A percentile compares a stretch with the other conserved stretches of the same genome.
Evolutionary conservation across 768 basidiomycete genomes (phyloP).

Genomic region (Termitomyces sp.): DNA sequence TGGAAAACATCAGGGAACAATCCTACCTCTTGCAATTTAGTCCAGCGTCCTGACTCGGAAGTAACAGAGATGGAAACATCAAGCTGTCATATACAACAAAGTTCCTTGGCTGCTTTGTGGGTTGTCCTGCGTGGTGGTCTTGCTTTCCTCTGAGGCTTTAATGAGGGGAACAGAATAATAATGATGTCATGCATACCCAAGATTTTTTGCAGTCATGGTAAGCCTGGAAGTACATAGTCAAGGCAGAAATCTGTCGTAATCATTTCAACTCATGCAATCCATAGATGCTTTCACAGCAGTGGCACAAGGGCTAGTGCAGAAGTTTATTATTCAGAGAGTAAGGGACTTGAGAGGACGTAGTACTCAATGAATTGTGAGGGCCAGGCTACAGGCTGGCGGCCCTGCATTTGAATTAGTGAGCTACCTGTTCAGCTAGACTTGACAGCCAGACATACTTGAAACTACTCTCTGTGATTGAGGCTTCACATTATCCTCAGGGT

Average conservation of each 20-base stretch:
- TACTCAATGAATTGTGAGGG: constrained; percentile 49
- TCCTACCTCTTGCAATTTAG: too few relatives aligned
- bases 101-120: too few relatives aligned
- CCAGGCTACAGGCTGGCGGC: constrained; percentile 38
- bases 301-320: constrained; percentile 60
- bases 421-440: neutral
- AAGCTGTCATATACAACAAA: too few relatives aligned
- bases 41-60: too few relatives aligned
- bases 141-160: constrained; percentile 49
- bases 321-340: neutral
- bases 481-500: constrained; percentile 46
- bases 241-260: constrained; percentile 72
- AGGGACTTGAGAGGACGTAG: constrained; percentile 9
- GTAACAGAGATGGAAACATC: too few relatives aligned
- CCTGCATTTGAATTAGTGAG: constrained; percentile 24
- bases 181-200: constrained; percentile 52
- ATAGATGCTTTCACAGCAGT: constrained; percentile 75
- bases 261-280: constrained; percentile 65
- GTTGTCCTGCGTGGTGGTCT: constrained; percentile 53
- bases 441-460: constrained; percentile 35
- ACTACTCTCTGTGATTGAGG: constrained; percentile 56
- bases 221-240: constrained; percentile 78
- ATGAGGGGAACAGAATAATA: constrained; percentile 5
- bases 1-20: constrained; percentile 93
- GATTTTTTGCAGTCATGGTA: constrained; percentile 80